These are phyloP conservation scores for Styphnolobium japonicum DNA, from an alignment of 306 rosid species.

Conservation along the genomic window DNA sequence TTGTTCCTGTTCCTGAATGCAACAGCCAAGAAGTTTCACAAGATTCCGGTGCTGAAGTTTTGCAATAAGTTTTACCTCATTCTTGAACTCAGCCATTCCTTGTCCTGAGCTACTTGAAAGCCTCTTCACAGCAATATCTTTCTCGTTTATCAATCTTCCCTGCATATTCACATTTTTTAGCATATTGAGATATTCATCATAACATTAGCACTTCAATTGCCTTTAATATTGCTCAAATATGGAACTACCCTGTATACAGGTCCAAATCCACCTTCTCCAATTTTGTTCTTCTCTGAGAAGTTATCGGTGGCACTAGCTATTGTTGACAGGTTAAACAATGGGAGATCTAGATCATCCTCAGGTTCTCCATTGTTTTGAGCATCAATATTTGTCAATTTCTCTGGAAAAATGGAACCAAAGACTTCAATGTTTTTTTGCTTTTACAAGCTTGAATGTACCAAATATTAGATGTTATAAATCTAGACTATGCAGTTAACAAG, in stretches of 20 bases:
- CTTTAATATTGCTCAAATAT: not conserved
- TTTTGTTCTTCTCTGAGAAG: not conserved
- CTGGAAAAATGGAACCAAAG: not conserved
- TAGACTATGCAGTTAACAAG: not conserved
- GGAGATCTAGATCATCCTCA: no score
- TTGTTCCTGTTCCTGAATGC: no score
- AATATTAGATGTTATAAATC: no score
- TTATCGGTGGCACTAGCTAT: not conserved
- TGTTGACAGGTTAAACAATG: constrained; percentile 10
- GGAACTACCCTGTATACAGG: constrained; percentile 12
- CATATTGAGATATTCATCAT: not conserved
- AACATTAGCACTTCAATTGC: not conserved
- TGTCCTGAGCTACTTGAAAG: not conserved
- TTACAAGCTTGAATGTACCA: not conserved
- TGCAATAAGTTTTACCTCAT: no score
- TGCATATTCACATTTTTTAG: not conserved
- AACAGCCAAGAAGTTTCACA: no score
- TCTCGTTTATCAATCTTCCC: constrained; percentile 22
- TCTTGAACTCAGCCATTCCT: no score
- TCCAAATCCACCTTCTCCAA: constrained; percentile 26
- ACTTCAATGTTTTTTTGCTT: not conserved
- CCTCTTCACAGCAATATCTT: constrained; percentile 30
- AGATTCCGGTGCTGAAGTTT: no score
- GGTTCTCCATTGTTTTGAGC: no score
- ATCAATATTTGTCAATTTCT: no score